Evolutionary conservation across 139 green algal genomes (phyloP).

Genomic region (Axilococcus clingmanii): DNA sequence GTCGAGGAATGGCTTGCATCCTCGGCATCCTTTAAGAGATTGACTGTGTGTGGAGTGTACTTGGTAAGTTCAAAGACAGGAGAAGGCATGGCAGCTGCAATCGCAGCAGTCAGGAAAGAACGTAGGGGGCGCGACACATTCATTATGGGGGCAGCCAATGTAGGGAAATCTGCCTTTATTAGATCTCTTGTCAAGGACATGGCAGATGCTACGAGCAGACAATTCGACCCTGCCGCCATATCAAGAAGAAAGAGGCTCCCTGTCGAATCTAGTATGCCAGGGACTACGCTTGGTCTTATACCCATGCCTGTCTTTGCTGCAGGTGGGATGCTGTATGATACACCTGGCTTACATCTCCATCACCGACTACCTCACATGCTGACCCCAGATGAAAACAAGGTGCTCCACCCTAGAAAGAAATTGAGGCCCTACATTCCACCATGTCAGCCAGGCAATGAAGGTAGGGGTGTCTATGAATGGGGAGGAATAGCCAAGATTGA

Average conservation of each 20-base stretch:
- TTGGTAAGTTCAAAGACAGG: constrained; percentile 43
- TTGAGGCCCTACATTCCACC: constrained; percentile 47
- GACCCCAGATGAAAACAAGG: constrained; percentile 55
- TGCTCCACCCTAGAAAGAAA: constrained; percentile 58
- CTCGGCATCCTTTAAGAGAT: constrained; percentile 37
- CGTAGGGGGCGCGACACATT: constrained; percentile 83
- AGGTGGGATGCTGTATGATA: constrained; percentile 74
- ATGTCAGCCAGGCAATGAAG: constrained; percentile 12
- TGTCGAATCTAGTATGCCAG: constrained; percentile 84
- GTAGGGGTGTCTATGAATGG: constrained; percentile 45
- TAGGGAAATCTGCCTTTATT: constrained; percentile 94
- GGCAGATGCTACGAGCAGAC: constrained; percentile 27
- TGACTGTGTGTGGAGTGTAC: constrained; percentile 56
- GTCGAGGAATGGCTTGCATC: constrained; percentile 69
- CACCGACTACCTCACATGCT: constrained; percentile 86
- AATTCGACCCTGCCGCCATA: constrained; percentile 44
- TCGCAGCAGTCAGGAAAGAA: constrained; percentile 46
- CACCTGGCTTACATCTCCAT: constrained; percentile 86
- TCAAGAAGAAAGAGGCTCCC: constrained; percentile 43
- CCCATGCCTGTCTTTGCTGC: constrained; percentile 66
- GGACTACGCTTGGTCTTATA: constrained; percentile 87
- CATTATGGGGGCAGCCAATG: constrained; percentile 91
- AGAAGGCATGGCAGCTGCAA: constrained; percentile 38
- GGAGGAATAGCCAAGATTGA: constrained; percentile 61
- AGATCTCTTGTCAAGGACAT: constrained; percentile 58